A percentile compares a stretch with the other conserved stretches of the same genome.
phyloP scores from a whole-genome alignment of 2,329 filamentous ascomycete genomes.

The Cytospora leucostoma region DNA sequence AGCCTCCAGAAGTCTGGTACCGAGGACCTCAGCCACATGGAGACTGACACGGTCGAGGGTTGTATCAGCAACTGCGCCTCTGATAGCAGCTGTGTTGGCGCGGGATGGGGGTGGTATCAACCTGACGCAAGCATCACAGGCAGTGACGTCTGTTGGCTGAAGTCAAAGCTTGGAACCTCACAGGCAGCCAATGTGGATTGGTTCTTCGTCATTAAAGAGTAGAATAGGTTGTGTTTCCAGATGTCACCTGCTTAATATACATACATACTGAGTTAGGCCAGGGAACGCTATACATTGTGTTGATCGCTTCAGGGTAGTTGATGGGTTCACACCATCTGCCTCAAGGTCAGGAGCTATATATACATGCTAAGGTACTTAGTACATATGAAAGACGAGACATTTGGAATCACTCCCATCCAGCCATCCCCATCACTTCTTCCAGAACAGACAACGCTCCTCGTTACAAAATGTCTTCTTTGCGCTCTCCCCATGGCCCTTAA shows the following conservation, averaged over 20 bases:
- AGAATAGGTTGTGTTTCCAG: background rate
- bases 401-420: background rate
- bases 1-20: background rate
- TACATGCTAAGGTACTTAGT: too few species aligned
- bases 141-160: constrained; percentile 11
- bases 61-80: constrained; percentile 10
- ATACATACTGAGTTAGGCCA: background rate
- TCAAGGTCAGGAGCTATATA: too few species aligned
- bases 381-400: too few species aligned
- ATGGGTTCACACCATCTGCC: too few species aligned
- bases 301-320: too few species aligned
- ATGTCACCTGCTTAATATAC: background rate
- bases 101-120: constrained; percentile 16
- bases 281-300: background rate
- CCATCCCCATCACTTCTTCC: constrained; percentile 5
- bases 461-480: constrained; percentile 30
- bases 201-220: constrained; percentile 12
- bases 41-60: constrained; percentile 1
- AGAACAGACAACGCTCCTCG: constrained; percentile 5
- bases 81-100: constrained; percentile 2
- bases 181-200: background rate
- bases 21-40: constrained; percentile 2
- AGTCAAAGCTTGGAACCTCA: constrained; percentile 9
- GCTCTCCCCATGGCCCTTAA: constrained; percentile 24
- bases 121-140: constrained; percentile 8